phyloP scores from a whole-genome alignment of 106 monocot genomes.

The Acanthochlamys bracteata region DNA sequence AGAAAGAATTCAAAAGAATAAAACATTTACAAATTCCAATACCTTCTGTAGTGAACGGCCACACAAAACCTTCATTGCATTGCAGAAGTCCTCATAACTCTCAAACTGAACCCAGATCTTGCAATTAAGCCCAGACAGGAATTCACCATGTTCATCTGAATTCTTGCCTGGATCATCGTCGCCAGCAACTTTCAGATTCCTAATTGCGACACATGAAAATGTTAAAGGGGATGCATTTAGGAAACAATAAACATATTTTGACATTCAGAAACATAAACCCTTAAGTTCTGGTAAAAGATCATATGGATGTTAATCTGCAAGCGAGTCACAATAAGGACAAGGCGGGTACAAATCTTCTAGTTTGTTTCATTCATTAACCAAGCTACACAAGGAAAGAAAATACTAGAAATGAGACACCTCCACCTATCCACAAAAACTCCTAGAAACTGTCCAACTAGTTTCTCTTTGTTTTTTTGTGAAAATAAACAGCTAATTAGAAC shows the following conservation, averaged over 20 bases:
- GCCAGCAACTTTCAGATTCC: slow-evolving; percentile 72
- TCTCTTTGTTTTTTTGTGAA: too few relatives aligned
- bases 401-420: too few relatives aligned
- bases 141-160: slow-evolving; percentile 32
- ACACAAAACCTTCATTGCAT: slow-evolving; percentile 67
- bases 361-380: too few relatives aligned
- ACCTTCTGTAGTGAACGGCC: slow-evolving; percentile 90
- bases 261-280: too few relatives aligned
- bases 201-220: slow-evolving; percentile 23
- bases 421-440: too few relatives aligned
- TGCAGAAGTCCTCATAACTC: slow-evolving; percentile 54
- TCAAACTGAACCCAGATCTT: slow-evolving; percentile 88
- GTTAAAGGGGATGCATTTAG: not conserved
- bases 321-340: too few relatives aligned
- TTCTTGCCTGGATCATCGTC: slow-evolving; percentile 52
- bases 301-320: too few relatives aligned
- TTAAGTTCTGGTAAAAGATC: too few relatives aligned
- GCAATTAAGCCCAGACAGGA: slow-evolving; percentile 75
- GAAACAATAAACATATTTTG: not conserved
- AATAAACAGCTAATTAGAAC: too few relatives aligned
- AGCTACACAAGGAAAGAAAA: too few relatives aligned
- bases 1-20: not conserved
- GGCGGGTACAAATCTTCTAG: too few relatives aligned
- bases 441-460: too few relatives aligned
- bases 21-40: not conserved